A percentile compares a stretch with the other conserved stretches of the same genome.
These are phyloP conservation scores for Phytophthora vignae DNA, from an alignment of 352 stramenopile species.

Conservation along the genomic window DNA sequence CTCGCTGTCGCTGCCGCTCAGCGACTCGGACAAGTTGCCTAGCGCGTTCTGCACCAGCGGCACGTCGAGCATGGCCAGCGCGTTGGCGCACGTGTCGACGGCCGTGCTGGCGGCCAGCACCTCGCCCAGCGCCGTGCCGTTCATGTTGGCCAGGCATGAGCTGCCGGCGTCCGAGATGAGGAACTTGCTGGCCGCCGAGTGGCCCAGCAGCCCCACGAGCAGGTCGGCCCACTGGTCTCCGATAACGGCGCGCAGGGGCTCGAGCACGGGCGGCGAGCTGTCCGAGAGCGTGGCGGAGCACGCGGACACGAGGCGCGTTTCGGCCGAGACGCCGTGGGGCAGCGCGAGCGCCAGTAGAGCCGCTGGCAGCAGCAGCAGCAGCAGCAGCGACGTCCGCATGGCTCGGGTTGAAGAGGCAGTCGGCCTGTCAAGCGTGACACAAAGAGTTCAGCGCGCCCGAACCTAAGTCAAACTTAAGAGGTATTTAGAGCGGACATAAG, in stretches of 20 bases:
- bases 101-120: slow-evolving; percentile 42
- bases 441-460: too few species aligned
- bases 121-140: slow-evolving; percentile 55
- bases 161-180: slow-evolving; percentile 53
- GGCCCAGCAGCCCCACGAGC: slow-evolving; percentile 39
- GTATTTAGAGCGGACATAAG: too few species aligned
- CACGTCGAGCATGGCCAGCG: slow-evolving; percentile 44
- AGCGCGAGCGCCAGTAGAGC: slow-evolving; percentile 25
- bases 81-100: slow-evolving; percentile 45
- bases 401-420: not conserved
- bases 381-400: not conserved
- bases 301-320: slow-evolving; percentile 37
- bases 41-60: slow-evolving; percentile 53
- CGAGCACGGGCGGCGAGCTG: slow-evolving; percentile 35
- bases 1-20: slow-evolving; percentile 22
- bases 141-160: slow-evolving; percentile 68
- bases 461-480: too few species aligned
- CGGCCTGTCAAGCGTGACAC: not conserved
- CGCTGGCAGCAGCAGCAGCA: not conserved
- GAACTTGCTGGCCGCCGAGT: slow-evolving; percentile 41
- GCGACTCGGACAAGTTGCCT: slow-evolving; percentile 45
- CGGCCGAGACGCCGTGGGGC: slow-evolving; percentile 15
- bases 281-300: slow-evolving; percentile 40
- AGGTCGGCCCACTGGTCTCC: slow-evolving; percentile 30
- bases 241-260: slow-evolving; percentile 34